These are phyloP conservation scores for Ephemerocybe angulata DNA, from an alignment of 768 basidiomycete species.

Conservation along the genomic window DNA sequence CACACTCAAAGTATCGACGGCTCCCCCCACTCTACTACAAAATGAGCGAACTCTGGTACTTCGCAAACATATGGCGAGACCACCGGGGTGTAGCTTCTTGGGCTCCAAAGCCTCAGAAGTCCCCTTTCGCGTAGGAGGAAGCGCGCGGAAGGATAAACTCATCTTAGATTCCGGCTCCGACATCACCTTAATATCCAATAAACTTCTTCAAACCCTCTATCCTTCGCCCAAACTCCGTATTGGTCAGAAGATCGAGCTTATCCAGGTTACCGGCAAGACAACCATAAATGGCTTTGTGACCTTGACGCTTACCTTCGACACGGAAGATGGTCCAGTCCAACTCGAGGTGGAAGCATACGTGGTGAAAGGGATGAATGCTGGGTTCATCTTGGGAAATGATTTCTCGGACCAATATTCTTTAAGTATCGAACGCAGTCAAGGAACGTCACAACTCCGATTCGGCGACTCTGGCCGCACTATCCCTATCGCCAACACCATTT, in stretches of 20 bases:
- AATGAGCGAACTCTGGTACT: no score
- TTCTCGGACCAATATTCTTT: slow-evolving; percentile 30
- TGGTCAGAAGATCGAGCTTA: slow-evolving; percentile 27
- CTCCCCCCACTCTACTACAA: no score
- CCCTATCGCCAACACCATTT: neutral
- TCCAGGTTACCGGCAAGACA: slow-evolving; percentile 29
- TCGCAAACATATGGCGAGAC: slow-evolving; percentile 4
- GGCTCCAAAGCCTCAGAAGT: slow-evolving; percentile 24
- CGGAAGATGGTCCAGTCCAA: slow-evolving; percentile 19
- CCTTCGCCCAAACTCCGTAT: slow-evolving; percentile 18
- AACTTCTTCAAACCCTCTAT: slow-evolving; percentile 2
- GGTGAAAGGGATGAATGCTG: no score
- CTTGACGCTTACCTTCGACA: slow-evolving; percentile 23
- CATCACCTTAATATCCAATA: slow-evolving; percentile 30
- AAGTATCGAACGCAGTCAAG: slow-evolving; percentile 18
- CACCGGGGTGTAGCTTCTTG: slow-evolving; percentile 31
- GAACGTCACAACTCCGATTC: slow-evolving; percentile 6
- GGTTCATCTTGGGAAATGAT: slow-evolving; percentile 32
- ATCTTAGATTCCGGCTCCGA: no score
- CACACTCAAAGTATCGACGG: no score
- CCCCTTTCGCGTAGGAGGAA: no score
- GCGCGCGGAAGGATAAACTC: neutral
- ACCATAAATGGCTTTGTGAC: slow-evolving; percentile 24
- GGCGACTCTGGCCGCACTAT: slow-evolving; percentile 5
- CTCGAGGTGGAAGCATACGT: slow-evolving; percentile 25